Conservation (phyloP, 2,329 filamentous ascomycete genomes). For the Penicillium sclerotiorum region DNA sequence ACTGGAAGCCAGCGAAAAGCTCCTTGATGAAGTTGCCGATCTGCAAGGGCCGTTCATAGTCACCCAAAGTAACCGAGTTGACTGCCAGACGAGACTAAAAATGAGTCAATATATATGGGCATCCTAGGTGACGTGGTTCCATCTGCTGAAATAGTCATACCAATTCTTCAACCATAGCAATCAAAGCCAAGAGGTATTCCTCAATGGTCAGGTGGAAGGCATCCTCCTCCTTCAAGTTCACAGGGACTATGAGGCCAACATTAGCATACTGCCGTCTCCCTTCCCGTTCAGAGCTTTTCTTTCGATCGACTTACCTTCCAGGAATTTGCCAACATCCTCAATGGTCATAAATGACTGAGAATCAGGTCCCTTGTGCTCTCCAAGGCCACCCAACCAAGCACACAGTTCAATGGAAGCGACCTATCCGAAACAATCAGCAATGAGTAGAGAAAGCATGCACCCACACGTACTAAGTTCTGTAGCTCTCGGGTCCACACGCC, state of each 20-base stretch:
- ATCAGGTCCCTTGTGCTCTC: slow-evolving; percentile 56
- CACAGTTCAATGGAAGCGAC: slow-evolving; percentile 61
- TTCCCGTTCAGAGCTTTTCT: too few species aligned
- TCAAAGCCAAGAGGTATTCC: slow-evolving; percentile 90
- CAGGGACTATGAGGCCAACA: slow-evolving; percentile 65
- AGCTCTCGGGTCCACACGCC: slow-evolving; percentile 79
- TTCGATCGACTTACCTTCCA: slow-evolving; percentile 68
- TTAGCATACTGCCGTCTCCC: background rate
- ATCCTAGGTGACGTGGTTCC: too few species aligned
- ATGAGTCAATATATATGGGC: background rate
- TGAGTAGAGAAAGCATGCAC: background rate
- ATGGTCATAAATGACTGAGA: slow-evolving; percentile 76
- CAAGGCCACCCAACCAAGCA: slow-evolving; percentile 79
- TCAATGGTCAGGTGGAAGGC: slow-evolving; percentile 95
- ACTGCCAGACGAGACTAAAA: slow-evolving; percentile 76
- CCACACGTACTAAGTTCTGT: slow-evolving; percentile 69
- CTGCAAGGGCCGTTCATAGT: slow-evolving; percentile 80
- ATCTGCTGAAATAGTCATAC: slow-evolving; percentile 40
- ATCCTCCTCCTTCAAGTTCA: slow-evolving; percentile 87
- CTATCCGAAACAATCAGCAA: slow-evolving; percentile 36
- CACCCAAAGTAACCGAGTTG: slow-evolving; percentile 90
- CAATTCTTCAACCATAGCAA: slow-evolving; percentile 86
- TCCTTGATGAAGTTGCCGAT: slow-evolving; percentile 95
- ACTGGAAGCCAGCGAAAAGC: slow-evolving; percentile 91
- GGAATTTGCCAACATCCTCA: slow-evolving; percentile 78